A percentile compares a stretch with the other conserved stretches of the same genome.
Evolutionary conservation across 1,139 yeast species (phyloP).

Genomic region (Candida neerlandica): DNA sequence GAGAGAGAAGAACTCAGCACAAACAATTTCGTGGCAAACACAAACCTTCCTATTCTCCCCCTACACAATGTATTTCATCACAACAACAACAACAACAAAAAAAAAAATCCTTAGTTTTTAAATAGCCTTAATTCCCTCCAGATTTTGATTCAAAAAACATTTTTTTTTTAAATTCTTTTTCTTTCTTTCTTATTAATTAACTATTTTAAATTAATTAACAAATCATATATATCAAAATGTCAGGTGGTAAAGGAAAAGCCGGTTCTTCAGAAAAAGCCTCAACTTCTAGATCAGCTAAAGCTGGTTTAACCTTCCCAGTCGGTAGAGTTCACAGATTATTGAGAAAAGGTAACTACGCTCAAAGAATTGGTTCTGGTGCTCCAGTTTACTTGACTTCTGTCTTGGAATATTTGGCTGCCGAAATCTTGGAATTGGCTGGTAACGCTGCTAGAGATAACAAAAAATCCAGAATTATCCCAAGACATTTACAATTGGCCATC

Average conservation of each 20-base stretch:
- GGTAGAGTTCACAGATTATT: slow-evolving; percentile 59
- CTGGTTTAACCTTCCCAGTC: slow-evolving; percentile 58
- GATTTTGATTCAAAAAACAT: neutral
- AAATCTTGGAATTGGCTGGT: slow-evolving; percentile 59
- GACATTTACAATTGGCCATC: slow-evolving; percentile 56
- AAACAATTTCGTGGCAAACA: slow-evolving; percentile 2
- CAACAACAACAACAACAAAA: slow-evolving; percentile 1
- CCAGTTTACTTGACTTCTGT: slow-evolving; percentile 57
- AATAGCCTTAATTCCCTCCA: slow-evolving; percentile 6
- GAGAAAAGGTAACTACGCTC: slow-evolving; percentile 59
- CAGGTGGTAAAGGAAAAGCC: slow-evolving; percentile 59
- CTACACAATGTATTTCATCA: no score
- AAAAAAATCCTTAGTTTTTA: slow-evolving; percentile 3
- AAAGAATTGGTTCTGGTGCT: slow-evolving; percentile 59
- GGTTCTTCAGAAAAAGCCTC: slow-evolving; percentile 55
- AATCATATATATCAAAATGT: slow-evolving; percentile 32
- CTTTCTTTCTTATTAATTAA: slow-evolving; percentile 6
- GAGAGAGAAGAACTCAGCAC: slow-evolving; percentile 1
- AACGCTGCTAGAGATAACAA: slow-evolving; percentile 61
- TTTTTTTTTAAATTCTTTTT: slow-evolving; percentile 13
- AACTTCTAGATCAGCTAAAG: slow-evolving; percentile 56
- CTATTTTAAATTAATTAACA: no score
- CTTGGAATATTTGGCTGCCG: slow-evolving; percentile 55
- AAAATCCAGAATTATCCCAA: slow-evolving; percentile 58
- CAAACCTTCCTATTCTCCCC: neutral